Evolutionary conservation across 2,329 filamentous ascomycete species (phyloP), one percentile per base, ranked within the genome.

Genomic region (Penicillium paneum): DNA sequence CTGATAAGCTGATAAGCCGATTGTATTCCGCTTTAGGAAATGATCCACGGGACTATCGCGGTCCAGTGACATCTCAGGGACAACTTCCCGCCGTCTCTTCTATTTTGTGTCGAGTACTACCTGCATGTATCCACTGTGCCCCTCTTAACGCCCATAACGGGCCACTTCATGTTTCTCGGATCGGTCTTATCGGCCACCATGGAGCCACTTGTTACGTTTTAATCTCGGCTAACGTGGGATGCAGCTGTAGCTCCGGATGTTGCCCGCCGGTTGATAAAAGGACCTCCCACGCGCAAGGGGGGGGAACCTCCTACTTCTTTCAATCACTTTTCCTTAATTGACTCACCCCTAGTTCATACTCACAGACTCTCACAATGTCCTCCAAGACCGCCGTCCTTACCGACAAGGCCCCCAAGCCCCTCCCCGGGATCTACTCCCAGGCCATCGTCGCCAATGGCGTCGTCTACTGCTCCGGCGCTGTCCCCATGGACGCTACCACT

Each of bases 391-490:
- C 68, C 31, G 73, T 82, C 31, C 64, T 74, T 41, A 81, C 79
- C 15, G 66, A 72, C 45, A 79, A 79, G 58, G 78, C 81, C 11
- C 81, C 78, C 31, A 71, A 75, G 57, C 79, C 81, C 24, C 69
- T 82, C 38, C 81, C 80, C 0, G 69, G 71, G 1, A 79, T 84
- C 63, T 81, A 84, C 69, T 83, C 79, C 3, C 82, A 87, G 64
- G 84, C 83, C 38, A 76, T 87, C 61, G 78, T 82, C 59, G 79
- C 79, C 69, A 83, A 85, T 64, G 85, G 84, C 63, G 81, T 86
- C 69, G 83, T 90, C n/a, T 89, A 87, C 75, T 88, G 85, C 75
- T 87, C 84, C 1, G 87, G 86, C 24, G 79, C 78, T 57, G 77
- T 89, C 31, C 82, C 81, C 13, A 74, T 83, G 63, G 79, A 86